Evolutionary conservation across 2,329 filamentous ascomycete species (phyloP).

Genomic region (Geosmithia morbida): DNA sequence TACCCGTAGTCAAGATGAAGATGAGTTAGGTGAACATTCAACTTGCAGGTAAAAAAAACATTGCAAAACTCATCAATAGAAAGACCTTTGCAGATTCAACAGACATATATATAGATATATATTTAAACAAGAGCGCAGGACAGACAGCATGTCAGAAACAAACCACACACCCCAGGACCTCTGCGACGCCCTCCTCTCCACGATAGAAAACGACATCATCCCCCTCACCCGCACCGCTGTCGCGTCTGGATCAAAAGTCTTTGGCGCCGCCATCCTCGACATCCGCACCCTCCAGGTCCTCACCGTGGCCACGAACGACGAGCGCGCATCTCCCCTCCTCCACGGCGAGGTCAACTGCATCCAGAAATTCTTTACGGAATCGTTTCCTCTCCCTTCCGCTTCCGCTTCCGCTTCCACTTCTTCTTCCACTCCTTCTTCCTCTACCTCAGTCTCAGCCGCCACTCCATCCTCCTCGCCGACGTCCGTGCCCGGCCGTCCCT

Average conservation of each 20-base stretch:
- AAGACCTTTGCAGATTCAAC: too few species aligned
- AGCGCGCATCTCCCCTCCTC: constrained; percentile 36
- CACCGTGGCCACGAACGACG: constrained; percentile 41
- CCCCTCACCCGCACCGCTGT: constrained; percentile 35
- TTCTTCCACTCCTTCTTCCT: not conserved
- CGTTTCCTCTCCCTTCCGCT: constrained; percentile 12
- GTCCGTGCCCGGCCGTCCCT: constrained; percentile 18
- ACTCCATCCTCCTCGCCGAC: too few species aligned
- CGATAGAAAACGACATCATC: constrained; percentile 30
- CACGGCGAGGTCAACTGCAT: constrained; percentile 49
- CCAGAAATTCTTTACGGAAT: constrained; percentile 35
- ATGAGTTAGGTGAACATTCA: too few species aligned
- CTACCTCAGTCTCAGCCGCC: not conserved
- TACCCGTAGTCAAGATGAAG: too few species aligned
- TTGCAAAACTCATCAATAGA: not conserved
- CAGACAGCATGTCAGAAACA: not conserved
- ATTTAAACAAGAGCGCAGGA: too few species aligned
- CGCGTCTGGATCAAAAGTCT: constrained; percentile 37
- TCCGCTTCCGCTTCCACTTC: not conserved
- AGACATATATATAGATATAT: too few species aligned
- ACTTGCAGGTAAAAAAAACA: too few species aligned
- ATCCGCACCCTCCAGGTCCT: constrained; percentile 23
- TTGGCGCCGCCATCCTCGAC: constrained; percentile 39
- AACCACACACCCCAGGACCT: not conserved
- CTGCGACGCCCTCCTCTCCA: constrained; percentile 20